Percentiles rank a stretch among this genome's conserved stretches.
These are phyloP conservation scores for Rhizopus sp. DNA, from an alignment of 371 early-diverging fungal species.

Conservation along the genomic window DNA sequence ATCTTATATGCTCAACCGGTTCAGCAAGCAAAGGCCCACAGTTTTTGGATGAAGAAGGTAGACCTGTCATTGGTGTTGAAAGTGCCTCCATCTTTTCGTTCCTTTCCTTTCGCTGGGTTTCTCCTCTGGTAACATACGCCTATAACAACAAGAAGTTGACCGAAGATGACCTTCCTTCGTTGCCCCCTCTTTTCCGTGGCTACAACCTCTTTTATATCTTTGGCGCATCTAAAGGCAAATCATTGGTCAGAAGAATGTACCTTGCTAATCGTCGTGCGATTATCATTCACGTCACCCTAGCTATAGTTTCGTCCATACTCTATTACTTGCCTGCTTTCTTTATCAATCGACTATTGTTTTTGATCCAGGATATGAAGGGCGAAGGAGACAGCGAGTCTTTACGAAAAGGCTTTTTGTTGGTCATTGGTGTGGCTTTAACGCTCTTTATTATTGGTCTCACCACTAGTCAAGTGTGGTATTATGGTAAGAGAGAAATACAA, in stretches of 20 bases:
- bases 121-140: conserved; percentile 33
- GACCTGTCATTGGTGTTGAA: conserved; percentile 20
- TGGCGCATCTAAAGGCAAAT: conserved; percentile 25
- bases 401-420: conserved; percentile 38
- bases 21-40: conserved; percentile 34
- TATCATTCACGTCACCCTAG: conserved; percentile 27
- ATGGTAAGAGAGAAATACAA: conserved; percentile 24
- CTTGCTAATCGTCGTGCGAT: conserved; percentile 28
- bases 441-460: conserved; percentile 42
- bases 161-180: conserved; percentile 37
- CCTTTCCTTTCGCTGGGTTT: conserved; percentile 28
- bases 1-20: conserved; percentile 32
- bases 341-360: conserved; percentile 33
- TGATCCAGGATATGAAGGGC: conserved; percentile 34
- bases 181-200: conserved; percentile 38
- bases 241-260: conserved; percentile 30
- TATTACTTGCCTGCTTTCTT: conserved; percentile 47
- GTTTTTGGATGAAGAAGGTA: conserved; percentile 37
- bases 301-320: conserved; percentile 24
- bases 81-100: conserved; percentile 32
- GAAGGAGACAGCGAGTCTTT: conserved; percentile 15
- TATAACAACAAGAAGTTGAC: conserved; percentile 31
- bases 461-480: conserved; percentile 55
- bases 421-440: conserved; percentile 43
- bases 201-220: conserved; percentile 36